Evolutionary conservation across 2,329 filamentous ascomycete genomes (phyloP).

Genomic region (Arthroderma sp.): DNA sequence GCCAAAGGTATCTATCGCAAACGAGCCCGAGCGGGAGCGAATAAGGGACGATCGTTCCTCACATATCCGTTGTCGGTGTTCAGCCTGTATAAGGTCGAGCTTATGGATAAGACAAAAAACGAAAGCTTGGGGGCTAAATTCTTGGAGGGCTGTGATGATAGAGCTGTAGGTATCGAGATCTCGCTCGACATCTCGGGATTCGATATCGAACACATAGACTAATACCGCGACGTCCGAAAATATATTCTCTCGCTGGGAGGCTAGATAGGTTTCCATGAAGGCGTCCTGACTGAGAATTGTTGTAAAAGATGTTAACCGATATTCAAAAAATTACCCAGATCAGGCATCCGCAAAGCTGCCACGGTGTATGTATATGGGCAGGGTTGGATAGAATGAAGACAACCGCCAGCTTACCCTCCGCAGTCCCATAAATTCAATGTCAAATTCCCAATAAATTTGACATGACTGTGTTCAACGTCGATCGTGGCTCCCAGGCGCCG

Average conservation of each 20-base stretch:
- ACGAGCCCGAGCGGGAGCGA: slow-evolving; percentile 56
- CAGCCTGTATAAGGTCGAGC: slow-evolving; percentile 84
- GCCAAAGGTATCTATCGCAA: slow-evolving; percentile 76
- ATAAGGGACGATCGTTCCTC: slow-evolving; percentile 70
- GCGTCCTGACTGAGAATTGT: slow-evolving; percentile 64
- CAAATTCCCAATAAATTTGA: slow-evolving; percentile 96
- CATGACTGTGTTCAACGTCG: slow-evolving; percentile 94
- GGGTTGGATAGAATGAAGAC: not conserved
- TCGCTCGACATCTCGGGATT: slow-evolving; percentile 84
- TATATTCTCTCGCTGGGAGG: slow-evolving; percentile 87
- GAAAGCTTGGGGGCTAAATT: slow-evolving; percentile 68
- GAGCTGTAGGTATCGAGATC: slow-evolving; percentile 86
- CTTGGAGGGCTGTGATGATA: slow-evolving; percentile 75
- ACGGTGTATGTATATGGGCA: too few relatives aligned
- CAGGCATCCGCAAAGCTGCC: too few relatives aligned
- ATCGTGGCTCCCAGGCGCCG: slow-evolving; percentile 87
- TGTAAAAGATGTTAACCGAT: not conserved
- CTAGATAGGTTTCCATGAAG: slow-evolving; percentile 97
- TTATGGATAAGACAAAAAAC: slow-evolving; percentile 97
- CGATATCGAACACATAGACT: slow-evolving; percentile 98
- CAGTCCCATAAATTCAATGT: slow-evolving; percentile 98
- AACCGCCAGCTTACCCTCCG: slow-evolving; percentile 50
- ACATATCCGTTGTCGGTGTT: slow-evolving; percentile 68
- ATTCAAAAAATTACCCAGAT: not conserved
- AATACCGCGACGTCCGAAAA: slow-evolving; percentile 93